phyloP scores from a whole-genome alignment of 2,329 filamentous ascomycete genomes.

The Aspergillus cejpii region DNA sequence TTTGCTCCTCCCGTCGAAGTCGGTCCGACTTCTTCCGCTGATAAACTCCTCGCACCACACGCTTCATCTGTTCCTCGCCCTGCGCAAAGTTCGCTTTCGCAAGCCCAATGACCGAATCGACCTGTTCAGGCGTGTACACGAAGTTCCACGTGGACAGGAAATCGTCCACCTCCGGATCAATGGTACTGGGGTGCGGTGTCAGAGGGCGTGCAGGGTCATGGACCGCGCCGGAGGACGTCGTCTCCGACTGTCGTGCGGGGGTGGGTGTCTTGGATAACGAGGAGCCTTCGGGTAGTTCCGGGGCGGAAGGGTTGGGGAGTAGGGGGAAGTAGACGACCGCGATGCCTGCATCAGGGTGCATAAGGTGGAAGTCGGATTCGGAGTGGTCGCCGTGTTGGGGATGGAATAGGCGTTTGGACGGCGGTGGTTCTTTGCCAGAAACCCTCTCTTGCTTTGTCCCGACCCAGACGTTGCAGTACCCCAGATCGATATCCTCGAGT shows the following conservation, averaged over 20 bases:
- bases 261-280: constrained; percentile 20
- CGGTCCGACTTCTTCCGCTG: constrained; percentile 70
- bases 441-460: constrained; percentile 71
- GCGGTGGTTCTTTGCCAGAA: constrained; percentile 48
- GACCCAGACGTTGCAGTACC: constrained; percentile 93
- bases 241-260: constrained; percentile 19
- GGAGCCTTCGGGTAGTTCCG: constrained; percentile 22
- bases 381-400: constrained; percentile 50
- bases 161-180: constrained; percentile 76
- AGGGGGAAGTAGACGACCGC: constrained; percentile 87
- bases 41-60: constrained; percentile 80
- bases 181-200: constrained; percentile 52
- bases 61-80: constrained; percentile 68
- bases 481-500: constrained; percentile 51
- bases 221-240: constrained; percentile 10
- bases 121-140: constrained; percentile 82
- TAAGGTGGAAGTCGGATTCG: constrained; percentile 61
- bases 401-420: constrained; percentile 46
- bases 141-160: constrained; percentile 98
- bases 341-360: constrained; percentile 73
- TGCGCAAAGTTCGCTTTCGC: constrained; percentile 82
- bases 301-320: constrained; percentile 60
- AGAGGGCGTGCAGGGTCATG: constrained; percentile 19
- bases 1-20: constrained; percentile 25
- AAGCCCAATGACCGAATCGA: constrained; percentile 75